Evolutionary conservation across 805 yeast species (phyloP), one percentile per base, ranked within the genome.

Genomic region (Huiozyma naganishii): DNA sequence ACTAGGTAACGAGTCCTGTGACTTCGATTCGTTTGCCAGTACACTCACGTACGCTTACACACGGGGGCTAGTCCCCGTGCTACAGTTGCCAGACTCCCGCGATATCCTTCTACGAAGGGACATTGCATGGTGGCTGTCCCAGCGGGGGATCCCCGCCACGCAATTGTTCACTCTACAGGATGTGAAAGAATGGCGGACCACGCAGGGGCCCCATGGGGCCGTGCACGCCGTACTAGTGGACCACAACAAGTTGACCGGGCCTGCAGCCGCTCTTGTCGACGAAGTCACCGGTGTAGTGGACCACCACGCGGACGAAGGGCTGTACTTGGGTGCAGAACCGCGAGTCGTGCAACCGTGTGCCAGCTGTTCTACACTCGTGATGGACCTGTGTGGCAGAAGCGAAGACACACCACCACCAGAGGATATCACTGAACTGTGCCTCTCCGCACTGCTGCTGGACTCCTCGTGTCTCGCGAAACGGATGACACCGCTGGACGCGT

Each of bases 21-120:
- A 90, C 61, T 66, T 92, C 66, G 98, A 90, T 61, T 89, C 97
- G 0, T 82, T 88, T 30, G 74, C 86, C 1, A 73, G 82, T 44
- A 80, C 97, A 0, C 67, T 92, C 5, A 56, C 83, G 3, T 83
- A 79, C 55, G 79, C 95, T 0, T 86, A 76, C 53, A 71, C 81
- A 29, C 48, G 47, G 36, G 53, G 61, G 1, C 55, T 73, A 7
- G 57, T 83, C n/a, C 98, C 98, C 0, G 62, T 88, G 43, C 64
- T 92, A 40, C 85, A 85, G 55, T 82, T 90, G 45, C 74, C 82
- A 2, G 70, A 69, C 42, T 70, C 65, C 2, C 23, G 23, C 4
- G 97, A 90, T 43, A 65, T 90, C 32, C 50, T 59, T 9, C 64
- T 88, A 33, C 67, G 97, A 46, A 79, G 79, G 49, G 98, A 90